A percentile compares a stretch with the other conserved stretches of the same genome.
Conservation (phyloP, 2,329 filamentous ascomycete species). For the Trichoderma cornu-damae region DNA sequence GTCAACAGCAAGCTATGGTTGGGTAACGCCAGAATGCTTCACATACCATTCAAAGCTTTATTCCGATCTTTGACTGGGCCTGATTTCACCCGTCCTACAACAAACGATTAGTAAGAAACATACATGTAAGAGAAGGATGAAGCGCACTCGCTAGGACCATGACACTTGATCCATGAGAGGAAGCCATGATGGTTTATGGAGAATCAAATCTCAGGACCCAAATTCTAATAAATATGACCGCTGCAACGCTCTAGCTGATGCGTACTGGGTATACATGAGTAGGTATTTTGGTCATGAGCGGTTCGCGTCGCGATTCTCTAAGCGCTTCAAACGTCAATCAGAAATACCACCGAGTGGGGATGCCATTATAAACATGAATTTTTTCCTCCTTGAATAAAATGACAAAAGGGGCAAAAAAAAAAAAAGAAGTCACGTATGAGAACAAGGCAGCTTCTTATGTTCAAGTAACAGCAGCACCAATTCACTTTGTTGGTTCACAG, state of each 20-base stretch:
- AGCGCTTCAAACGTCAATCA: background rate
- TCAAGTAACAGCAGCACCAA: background rate
- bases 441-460: background rate
- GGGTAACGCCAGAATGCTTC: background rate
- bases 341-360: too few relatives aligned
- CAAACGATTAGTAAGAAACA: background rate
- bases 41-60: slow-evolving; percentile 39
- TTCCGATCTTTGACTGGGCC: slow-evolving; percentile 36
- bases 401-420: background rate
- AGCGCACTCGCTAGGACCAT: slow-evolving; percentile 33
- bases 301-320: slow-evolving; percentile 13
- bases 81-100: slow-evolving; percentile 33
- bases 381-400: background rate
- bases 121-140: background rate
- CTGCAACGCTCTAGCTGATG: background rate
- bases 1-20: background rate
- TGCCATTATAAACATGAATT: background rate
- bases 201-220: background rate
- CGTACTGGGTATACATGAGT: background rate
- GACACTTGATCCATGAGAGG: slow-evolving; percentile 32
- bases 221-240: background rate
- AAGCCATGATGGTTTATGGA: slow-evolving; percentile 28
- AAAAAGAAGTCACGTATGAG: background rate
- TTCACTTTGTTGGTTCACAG: background rate
- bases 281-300: background rate